These are phyloP conservation scores for Gaultheria prostrata DNA, from an alignment of 148 eudicot genomes.

Conservation along the genomic window DNA sequence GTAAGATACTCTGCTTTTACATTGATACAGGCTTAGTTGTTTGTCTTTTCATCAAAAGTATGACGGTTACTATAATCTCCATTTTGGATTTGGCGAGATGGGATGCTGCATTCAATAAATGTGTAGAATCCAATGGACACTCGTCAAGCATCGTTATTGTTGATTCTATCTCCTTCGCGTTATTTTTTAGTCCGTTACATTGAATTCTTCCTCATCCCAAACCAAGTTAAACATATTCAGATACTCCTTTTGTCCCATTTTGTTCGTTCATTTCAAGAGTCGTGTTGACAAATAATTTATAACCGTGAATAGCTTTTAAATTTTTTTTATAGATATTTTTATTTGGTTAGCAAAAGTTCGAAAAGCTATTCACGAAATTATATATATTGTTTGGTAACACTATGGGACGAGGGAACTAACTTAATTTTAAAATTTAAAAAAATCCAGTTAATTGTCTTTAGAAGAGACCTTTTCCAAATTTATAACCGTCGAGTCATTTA, in stretches of 20 bases:
- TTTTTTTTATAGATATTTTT: neutral
- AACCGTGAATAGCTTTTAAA: neutral
- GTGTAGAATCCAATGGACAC: neutral
- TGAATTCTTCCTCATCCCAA: neutral
- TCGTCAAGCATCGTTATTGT: neutral
- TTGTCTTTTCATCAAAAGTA: neutral
- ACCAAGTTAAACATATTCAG: neutral
- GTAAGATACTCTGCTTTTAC: neutral
- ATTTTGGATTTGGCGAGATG: neutral
- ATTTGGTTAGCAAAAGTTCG: neutral
- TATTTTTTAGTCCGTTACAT: neutral
- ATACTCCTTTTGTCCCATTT: neutral
- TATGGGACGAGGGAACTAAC: neutral
- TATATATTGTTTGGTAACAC: neutral
- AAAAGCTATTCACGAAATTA: neutral
- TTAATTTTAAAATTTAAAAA: neutral
- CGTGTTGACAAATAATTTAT: neutral
- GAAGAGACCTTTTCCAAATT: neutral
- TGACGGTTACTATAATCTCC: slow-evolving; percentile 5
- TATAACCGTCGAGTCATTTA: neutral
- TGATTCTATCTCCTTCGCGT: neutral
- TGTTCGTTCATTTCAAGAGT: neutral
- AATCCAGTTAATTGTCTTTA: neutral
- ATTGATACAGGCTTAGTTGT: neutral
- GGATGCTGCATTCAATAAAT: neutral